These are phyloP conservation scores for Suillus spraguei DNA, from an alignment of 768 basidiomycete genomes.

Conservation along the genomic window DNA sequence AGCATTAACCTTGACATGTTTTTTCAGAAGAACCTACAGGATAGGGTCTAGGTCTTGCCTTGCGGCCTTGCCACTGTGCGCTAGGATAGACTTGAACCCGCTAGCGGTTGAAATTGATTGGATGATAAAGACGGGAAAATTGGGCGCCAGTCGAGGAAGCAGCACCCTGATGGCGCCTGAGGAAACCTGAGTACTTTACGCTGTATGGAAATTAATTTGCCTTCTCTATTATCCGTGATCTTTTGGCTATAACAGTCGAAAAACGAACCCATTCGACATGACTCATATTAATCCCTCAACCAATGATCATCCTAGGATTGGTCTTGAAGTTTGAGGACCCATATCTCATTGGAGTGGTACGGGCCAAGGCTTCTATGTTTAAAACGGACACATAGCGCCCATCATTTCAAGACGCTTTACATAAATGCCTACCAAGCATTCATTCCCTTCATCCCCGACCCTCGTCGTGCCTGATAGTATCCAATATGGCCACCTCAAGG, in stretches of 20 bases:
- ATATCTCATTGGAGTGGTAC: neutral
- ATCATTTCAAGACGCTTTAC: neutral
- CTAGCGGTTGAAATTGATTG: too few species aligned
- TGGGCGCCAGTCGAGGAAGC: too few species aligned
- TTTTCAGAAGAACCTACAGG: too few species aligned
- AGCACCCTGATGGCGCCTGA: too few species aligned
- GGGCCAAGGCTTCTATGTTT: neutral
- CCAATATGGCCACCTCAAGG: neutral
- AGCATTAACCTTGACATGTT: neutral
- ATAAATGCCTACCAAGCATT: neutral
- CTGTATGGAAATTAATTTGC: neutral
- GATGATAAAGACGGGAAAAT: too few species aligned
- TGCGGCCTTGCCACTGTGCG: too few species aligned
- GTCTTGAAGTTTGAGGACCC: neutral
- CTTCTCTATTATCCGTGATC: neutral
- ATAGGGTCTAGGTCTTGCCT: too few species aligned
- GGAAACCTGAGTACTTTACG: neutral
- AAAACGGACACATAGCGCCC: constrained; percentile 1
- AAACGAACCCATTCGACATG: neutral
- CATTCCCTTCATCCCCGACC: neutral
- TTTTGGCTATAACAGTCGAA: neutral
- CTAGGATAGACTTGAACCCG: too few species aligned
- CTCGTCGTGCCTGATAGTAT: neutral
- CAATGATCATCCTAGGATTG: neutral
- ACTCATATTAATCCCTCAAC: neutral